Conservation (phyloP, 805 yeast genomes). For the Cyberlindnera mrakii region DNA sequence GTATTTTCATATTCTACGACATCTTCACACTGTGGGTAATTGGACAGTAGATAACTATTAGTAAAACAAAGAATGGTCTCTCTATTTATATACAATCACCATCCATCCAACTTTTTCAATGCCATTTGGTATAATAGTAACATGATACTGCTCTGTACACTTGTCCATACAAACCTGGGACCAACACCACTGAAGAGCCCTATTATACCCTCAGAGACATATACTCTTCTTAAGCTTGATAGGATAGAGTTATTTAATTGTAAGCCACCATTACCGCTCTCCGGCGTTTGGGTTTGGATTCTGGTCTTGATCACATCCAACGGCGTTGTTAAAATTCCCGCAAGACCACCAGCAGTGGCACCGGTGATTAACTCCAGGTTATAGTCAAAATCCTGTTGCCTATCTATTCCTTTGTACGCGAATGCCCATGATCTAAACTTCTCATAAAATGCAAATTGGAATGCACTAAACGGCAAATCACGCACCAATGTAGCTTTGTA, state of each 20-base stretch:
- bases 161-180: constrained; percentile 95
- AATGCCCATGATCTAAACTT: constrained; percentile 62
- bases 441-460: constrained; percentile 95
- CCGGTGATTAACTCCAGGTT: constrained; percentile 75
- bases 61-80: neutral
- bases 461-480: constrained; percentile 92
- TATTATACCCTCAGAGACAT: constrained; percentile 63
- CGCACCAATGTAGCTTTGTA: constrained; percentile 90
- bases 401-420: constrained; percentile 25
- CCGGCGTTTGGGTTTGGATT: constrained; percentile 77
- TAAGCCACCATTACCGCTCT: constrained; percentile 10
- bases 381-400: constrained; percentile 44
- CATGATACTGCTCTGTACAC: constrained; percentile 93
- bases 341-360: constrained; percentile 92
- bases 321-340: constrained; percentile 87
- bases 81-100: neutral
- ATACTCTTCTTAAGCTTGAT: constrained; percentile 49
- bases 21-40: too few species aligned
- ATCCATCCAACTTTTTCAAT: constrained; percentile 37
- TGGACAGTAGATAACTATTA: neutral
- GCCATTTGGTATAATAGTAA: constrained; percentile 78
- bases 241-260: constrained; percentile 38
- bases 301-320: constrained; percentile 89
- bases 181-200: constrained; percentile 94
- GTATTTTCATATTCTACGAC: too few species aligned